Conservation (phyloP, 2,329 filamentous ascomycete species). For the Helicocarpus griseus region DNA sequence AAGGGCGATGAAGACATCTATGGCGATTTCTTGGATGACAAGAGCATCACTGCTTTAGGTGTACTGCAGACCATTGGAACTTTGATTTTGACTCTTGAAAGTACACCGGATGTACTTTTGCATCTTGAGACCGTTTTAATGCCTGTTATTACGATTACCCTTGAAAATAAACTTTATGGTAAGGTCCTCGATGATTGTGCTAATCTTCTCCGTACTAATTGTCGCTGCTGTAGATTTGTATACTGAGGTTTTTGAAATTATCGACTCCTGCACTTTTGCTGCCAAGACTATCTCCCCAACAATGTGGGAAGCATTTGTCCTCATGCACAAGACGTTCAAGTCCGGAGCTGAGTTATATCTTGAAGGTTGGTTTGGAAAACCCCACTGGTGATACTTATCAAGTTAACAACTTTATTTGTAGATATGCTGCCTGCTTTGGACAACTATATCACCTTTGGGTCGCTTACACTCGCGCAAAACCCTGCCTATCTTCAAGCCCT, state of each 20-base stretch:
- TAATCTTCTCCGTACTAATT: constrained; percentile 13
- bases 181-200: constrained; percentile 17
- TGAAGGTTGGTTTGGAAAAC: constrained; percentile 42
- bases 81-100: constrained; percentile 90
- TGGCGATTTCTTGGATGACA: constrained; percentile 91
- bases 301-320: constrained; percentile 98
- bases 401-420: constrained; percentile 16
- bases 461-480: constrained; percentile 68
- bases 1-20: constrained; percentile 69
- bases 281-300: constrained; percentile 90
- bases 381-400: neutral
- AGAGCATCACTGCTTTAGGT: constrained; percentile 93
- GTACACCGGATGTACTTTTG: constrained; percentile 86
- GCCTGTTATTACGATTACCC: constrained; percentile 90
- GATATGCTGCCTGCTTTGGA: constrained; percentile 97
- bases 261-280: constrained; percentile 97
- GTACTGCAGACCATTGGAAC: constrained; percentile 97
- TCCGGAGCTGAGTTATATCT: constrained; percentile 93
- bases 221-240: constrained; percentile 58
- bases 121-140: constrained; percentile 94
- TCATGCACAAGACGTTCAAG: constrained; percentile 96
- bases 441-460: constrained; percentile 94
- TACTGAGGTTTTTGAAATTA: constrained; percentile 98
- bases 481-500: constrained; percentile 79
- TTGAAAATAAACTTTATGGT: constrained; percentile 96